Base-by-base conservation (phyloP, 805 yeast species). In the Wilhelminamyces savonicus region DNA sequence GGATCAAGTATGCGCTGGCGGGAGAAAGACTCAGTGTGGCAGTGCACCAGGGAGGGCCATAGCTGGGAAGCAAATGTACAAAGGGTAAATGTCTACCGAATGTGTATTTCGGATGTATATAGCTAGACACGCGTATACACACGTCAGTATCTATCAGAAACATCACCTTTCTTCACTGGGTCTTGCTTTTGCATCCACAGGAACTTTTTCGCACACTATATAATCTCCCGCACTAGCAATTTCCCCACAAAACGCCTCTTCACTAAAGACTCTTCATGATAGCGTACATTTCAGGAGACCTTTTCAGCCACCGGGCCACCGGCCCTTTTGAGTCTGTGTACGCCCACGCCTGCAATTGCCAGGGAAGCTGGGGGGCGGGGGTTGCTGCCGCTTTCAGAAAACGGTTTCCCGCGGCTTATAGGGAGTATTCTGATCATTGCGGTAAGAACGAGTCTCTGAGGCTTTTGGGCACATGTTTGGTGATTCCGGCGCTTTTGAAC, bases 361-460 rank as follows among this genome's bases (percentile, higher is more conserved):
- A 65, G 16, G 95, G 94, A 0, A 46, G 64, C 2, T 85, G 95
- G 95, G 92, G 92, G 4, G 90, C 84, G 3, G 95, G 95, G 0
- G 71, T 85, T 2, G 94, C 94, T 0, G 62, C 62, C 3, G 70
- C 56, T 16, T 74, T 85, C 44, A 70, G 66, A 15, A 31, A 42
- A 12, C 52, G 59, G 26, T 84, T 67, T 50, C 87, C 85, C 2
- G 45, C 59, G 2, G 72, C 90, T 4, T 81, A 72, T 42, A 40
- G 49, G 26, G 39, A 44, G 4, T 82, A 85, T 43, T 40, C 48
- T 11, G 41, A 52, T 2, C 61, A 66, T 41, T 77, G 83, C 46
- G 27, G 34, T 5, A 26, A 44, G 7, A 32, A 38, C 20, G 36
- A 43, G 7, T 43, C 44, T 31, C 22, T 41, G 0, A 41, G 49